These are phyloP conservation scores for Geotrichum klebahnii DNA, from an alignment of 1,139 yeast genomes.

Conservation along the genomic window DNA sequence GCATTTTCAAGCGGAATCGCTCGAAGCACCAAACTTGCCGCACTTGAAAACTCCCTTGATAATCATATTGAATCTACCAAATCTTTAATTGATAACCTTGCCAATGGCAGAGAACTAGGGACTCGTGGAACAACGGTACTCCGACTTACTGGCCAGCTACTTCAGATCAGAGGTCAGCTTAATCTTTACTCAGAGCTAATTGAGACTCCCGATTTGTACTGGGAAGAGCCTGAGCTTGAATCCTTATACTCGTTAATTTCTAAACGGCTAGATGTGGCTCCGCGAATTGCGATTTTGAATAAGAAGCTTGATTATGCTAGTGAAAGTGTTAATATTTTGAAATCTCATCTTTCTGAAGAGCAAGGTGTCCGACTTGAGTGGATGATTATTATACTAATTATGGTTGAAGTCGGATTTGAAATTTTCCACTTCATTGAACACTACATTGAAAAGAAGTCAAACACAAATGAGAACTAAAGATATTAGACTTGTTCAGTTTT, in stretches of 20 bases:
- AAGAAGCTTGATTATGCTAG: conserved; percentile 85
- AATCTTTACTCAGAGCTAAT: conserved; percentile 84
- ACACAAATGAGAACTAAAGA: conserved; percentile 16
- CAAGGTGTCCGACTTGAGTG: conserved; percentile 76
- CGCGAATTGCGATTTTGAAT: conserved; percentile 73
- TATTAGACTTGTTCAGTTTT: background rate
- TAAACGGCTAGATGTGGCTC: conserved; percentile 64
- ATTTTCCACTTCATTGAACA: conserved; percentile 54
- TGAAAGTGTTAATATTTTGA: conserved; percentile 75
- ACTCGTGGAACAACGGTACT: conserved; percentile 59
- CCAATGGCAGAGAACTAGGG: conserved; percentile 56
- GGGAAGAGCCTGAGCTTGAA: conserved; percentile 87
- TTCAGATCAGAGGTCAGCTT: conserved; percentile 72
- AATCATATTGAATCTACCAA: conserved; percentile 60
- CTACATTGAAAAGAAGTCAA: conserved; percentile 36
- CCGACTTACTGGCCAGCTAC: conserved; percentile 65
- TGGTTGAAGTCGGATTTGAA: conserved; percentile 82
- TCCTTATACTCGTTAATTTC: conserved; percentile 68
- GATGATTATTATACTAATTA: conserved; percentile 76
- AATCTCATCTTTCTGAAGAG: conserved; percentile 70
- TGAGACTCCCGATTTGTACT: conserved; percentile 87
- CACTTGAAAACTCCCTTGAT: conserved; percentile 69
- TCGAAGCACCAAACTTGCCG: conserved; percentile 77
- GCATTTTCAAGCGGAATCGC: conserved; percentile 88
- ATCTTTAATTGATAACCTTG: conserved; percentile 59